Evolutionary conservation across 495 filamentous ascomycete genomes (phyloP).

Genomic region (Podospora pseudocomata): DNA sequence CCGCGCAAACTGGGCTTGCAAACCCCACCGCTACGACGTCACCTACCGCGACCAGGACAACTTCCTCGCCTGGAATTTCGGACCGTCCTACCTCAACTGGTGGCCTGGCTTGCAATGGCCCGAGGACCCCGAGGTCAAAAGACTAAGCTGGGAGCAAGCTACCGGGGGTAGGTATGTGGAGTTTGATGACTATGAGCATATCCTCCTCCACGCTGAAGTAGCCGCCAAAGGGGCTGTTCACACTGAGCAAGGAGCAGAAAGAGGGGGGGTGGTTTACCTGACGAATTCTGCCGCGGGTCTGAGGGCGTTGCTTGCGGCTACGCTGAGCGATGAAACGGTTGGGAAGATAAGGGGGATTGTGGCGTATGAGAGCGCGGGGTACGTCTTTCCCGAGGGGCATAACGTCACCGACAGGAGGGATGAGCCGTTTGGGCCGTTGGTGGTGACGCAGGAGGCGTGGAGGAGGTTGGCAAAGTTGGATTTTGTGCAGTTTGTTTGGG

Average conservation of each 20-base stretch:
- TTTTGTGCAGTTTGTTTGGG: background rate
- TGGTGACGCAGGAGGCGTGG: background rate
- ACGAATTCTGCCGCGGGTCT: background rate
- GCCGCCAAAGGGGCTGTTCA: background rate
- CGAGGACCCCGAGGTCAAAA: background rate
- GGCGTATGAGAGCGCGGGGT: slow-evolving; percentile 3
- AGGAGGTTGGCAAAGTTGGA: background rate
- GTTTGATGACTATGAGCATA: background rate
- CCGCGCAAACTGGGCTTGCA: background rate
- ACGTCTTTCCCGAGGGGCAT: background rate
- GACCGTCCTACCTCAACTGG: background rate
- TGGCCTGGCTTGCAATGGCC: background rate
- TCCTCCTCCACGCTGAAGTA: background rate
- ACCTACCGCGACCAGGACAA: background rate
- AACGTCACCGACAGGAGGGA: background rate
- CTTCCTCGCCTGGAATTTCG: background rate
- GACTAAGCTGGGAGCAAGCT: background rate
- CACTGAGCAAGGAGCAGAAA: background rate
- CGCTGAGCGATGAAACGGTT: background rate
- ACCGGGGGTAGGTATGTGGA: background rate
- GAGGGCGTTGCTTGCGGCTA: background rate
- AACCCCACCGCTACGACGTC: background rate
- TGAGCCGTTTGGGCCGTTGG: background rate
- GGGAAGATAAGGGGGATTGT: slow-evolving; percentile 1
- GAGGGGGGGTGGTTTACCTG: background rate